Evolutionary conservation across 495 filamentous ascomycete species (phyloP), one percentile per base, ranked within the genome.

Genomic region (Penicillium diatomitis): DNA sequence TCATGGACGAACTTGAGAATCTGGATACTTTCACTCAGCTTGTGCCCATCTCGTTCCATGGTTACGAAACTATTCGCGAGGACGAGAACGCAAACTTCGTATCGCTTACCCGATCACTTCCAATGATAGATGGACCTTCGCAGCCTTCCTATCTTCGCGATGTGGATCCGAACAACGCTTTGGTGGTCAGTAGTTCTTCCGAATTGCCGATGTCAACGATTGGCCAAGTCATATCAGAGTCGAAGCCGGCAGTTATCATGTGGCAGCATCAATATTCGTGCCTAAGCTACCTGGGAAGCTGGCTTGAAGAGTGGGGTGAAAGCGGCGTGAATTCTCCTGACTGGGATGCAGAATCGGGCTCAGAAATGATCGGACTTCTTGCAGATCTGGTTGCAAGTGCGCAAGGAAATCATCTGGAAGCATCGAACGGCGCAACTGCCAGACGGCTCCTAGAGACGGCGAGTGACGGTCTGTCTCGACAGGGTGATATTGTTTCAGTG

Each of bases 231-330:
- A 63, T 90, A 20, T 80, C 77, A 8, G 82, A 87, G 40, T 78
- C 79, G 31, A 77, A 64, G 44, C 80, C 83, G n/a, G 69, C 75
- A 11, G 77, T 88, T 10, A 77, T 83, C 4, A 76, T 73, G 53
- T 83, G 89, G 76, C 73, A 83, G 40, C 83, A 85, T 57, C 71
- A 74, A 10, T 88, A 90, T 59, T 92, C 88, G n/a, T 78, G 77
- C 28, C 62, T 96, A 43, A 81, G 81, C 40, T 83, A 89, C 38
- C 71, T 95, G 3, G 88, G 86, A 33, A 84, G 82, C 51, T 79
- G 89, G 54, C 71, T 96, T 4, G 84, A 75, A 79, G 62, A 59
- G 59, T 75, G 60, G 73, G 68, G 60, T 45, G 70, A 69, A 39
- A 60, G 58, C 41, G 68, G 73, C 7, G 69, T 55, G 36, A 62